Evolutionary conservation across 78 protist genomes (phyloP), one percentile per base, ranked within the genome.

Genomic region (Cavenderia fasciculata): DNA sequence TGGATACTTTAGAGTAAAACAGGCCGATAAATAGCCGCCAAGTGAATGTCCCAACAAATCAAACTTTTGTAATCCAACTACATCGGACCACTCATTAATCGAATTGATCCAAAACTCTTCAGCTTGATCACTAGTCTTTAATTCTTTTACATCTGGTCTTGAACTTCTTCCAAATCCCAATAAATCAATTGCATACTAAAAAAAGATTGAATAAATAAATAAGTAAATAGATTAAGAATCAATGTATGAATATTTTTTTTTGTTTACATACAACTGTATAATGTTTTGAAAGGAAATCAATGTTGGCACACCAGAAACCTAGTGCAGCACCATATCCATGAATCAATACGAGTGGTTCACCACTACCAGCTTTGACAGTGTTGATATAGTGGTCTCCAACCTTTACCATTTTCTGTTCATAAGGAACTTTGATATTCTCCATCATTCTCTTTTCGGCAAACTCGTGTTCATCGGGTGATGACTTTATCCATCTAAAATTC

Each of bases 101-200:
- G 92, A 66, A 3, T 69, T 51, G 14, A 34, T 29, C 75, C 75
- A 86, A 10, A 41, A 29, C 6, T 86, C 62, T 25, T 86, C 92
- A 6, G 92, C 92, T 23, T 86, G 84, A 1, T 69, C 84, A 4
- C 31, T 19, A 10, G 79, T 59, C 46, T 69, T 69, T 14, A 74
- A 34, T 5, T 40, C 19, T 38, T 31, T 38, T 43, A 68, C 23
- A 41, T 66, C 68, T 0, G 84, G 84, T 65, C 92, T 63, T 7
- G 92, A 86, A 3, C 44, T n/a, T 56, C 82, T 62, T 14, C 79
- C 92, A 86, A 86, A 86, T 27, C 92, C 92, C 4, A 71, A 8
- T n/a, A 86, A 52, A 59, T 86, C 92, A 59, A 86, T 71, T 11
- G 74, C 82, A 59, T 71, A 86, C n/a, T n/a, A n/a, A n/a, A n/a